A percentile compares a stretch with the other conserved stretches of the same genome.
phyloP scores from a whole-genome alignment of 2,329 filamentous ascomycete species.

The Xylariomycetidae sp. region DNA sequence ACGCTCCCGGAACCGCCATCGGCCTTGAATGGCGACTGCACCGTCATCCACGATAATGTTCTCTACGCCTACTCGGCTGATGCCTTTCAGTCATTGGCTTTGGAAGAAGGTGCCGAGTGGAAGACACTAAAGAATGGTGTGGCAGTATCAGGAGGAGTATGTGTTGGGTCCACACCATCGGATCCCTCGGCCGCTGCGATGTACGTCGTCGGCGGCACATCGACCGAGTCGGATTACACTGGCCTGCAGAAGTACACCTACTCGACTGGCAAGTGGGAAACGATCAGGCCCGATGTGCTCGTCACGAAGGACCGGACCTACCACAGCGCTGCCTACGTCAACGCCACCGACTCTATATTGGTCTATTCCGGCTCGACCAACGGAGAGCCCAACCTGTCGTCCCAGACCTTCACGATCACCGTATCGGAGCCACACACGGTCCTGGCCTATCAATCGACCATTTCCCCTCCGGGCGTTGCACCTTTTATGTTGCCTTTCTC shows the following conservation, averaged over 20 bases:
- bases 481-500: conserved; percentile 75
- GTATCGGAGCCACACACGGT: conserved; percentile 61
- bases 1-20: conserved; percentile 63
- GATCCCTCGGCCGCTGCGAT: conserved; percentile 57
- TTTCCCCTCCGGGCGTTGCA: conserved; percentile 55
- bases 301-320: conserved; percentile 64
- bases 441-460: conserved; percentile 47
- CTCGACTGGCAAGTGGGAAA: conserved; percentile 46
- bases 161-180: conserved; percentile 63
- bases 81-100: conserved; percentile 67
- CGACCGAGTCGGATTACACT: conserved; percentile 49
- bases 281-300: conserved; percentile 34
- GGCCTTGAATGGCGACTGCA: conserved; percentile 71
- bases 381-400: conserved; percentile 50
- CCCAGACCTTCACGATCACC: conserved; percentile 69
- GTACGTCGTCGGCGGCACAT: conserved; percentile 74
- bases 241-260: conserved; percentile 68
- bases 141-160: conserved; percentile 67
- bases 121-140: conserved; percentile 57
- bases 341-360: conserved; percentile 63
- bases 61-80: conserved; percentile 76
- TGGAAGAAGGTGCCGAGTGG: conserved; percentile 70
- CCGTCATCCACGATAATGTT: conserved; percentile 71
- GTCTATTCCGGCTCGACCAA: conserved; percentile 73
- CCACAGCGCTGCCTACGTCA: conserved; percentile 72